phyloP scores from a whole-genome alignment of 2,329 filamentous ascomycete species.

The Coniella vitis region DNA sequence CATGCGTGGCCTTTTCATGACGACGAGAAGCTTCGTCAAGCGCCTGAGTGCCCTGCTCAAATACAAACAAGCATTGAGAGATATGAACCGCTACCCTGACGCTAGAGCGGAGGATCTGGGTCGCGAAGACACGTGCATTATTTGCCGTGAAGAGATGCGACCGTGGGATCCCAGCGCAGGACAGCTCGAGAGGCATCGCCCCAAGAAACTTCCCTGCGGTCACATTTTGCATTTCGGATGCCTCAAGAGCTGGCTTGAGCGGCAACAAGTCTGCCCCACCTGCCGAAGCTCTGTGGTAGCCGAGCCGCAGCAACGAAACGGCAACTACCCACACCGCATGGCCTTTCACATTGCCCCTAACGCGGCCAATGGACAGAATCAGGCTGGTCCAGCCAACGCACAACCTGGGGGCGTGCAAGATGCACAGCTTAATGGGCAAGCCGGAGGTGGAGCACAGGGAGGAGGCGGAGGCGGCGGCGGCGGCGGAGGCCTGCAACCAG shows the following conservation, averaged over 20 bases:
- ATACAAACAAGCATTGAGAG: slow-evolving; percentile 83
- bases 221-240: slow-evolving; percentile 94
- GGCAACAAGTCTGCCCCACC: slow-evolving; percentile 94
- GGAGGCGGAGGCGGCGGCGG: too few species aligned
- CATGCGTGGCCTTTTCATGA: slow-evolving; percentile 90
- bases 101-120: slow-evolving; percentile 79
- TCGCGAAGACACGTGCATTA: slow-evolving; percentile 91
- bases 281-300: slow-evolving; percentile 81
- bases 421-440: slow-evolving; percentile 22
- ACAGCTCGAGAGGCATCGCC: slow-evolving; percentile 75
- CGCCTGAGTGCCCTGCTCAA: slow-evolving; percentile 81
- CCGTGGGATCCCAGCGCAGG: slow-evolving; percentile 62
- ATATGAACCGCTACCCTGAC: slow-evolving; percentile 93
- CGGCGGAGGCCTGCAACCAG: slow-evolving; percentile 24
- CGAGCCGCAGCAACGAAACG: slow-evolving; percentile 30
- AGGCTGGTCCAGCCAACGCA: slow-evolving; percentile 23
- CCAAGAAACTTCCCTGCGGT: slow-evolving; percentile 94
- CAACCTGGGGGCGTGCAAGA: slow-evolving; percentile 21
- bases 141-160: slow-evolving; percentile 93
- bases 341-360: slow-evolving; percentile 27
- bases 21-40: slow-evolving; percentile 84
- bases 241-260: slow-evolving; percentile 92
- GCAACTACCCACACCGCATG: slow-evolving; percentile 25
- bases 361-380: slow-evolving; percentile 27
- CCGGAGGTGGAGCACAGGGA: slow-evolving; percentile 19